Evolutionary conservation across 1,284 basidiomycete species (phyloP).

Genomic region (Cutaneotrichosporon arboriforme): DNA sequence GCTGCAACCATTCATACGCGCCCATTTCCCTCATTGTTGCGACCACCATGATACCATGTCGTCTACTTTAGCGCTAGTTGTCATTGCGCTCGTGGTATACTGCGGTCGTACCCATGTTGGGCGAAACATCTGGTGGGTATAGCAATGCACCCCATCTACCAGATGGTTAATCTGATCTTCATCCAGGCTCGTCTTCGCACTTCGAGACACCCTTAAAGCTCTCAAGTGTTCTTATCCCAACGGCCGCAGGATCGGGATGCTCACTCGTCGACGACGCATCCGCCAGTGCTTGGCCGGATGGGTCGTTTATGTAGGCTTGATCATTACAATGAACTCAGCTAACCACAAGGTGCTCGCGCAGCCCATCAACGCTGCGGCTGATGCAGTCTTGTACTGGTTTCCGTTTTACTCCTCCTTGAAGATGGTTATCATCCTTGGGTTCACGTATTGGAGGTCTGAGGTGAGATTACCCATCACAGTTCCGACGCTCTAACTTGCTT

Average conservation of each 20-base stretch:
- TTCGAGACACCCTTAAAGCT: conserved; percentile 34
- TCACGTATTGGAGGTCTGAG: conserved; percentile 22
- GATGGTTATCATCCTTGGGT: conserved; percentile 14
- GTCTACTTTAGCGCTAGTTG: background rate
- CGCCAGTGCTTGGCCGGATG: conserved; percentile 29
- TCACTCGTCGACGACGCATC: conserved; percentile 28
- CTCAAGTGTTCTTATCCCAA: conserved; percentile 26
- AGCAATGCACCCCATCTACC: no score
- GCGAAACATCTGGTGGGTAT: conserved; percentile 7
- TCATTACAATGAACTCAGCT: background rate
- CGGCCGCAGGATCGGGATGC: conserved; percentile 28
- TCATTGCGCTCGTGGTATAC: background rate
- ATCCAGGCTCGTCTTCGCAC: conserved; percentile 27
- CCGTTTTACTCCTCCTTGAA: conserved; percentile 35
- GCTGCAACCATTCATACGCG: no score
- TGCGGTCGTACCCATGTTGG: background rate
- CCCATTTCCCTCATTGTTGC: no score
- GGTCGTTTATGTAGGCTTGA: conserved; percentile 29
- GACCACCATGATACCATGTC: conserved; percentile 3
- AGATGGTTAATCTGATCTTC: background rate
- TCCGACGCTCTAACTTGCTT: background rate
- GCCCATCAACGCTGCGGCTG: conserved; percentile 8
- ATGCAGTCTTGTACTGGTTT: conserved; percentile 30
- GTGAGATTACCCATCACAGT: no score
- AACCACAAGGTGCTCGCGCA: conserved; percentile 18